Base-by-base conservation (phyloP, 352 stramenopile genomes). In the Halophytophthora polymorphica region DNA sequence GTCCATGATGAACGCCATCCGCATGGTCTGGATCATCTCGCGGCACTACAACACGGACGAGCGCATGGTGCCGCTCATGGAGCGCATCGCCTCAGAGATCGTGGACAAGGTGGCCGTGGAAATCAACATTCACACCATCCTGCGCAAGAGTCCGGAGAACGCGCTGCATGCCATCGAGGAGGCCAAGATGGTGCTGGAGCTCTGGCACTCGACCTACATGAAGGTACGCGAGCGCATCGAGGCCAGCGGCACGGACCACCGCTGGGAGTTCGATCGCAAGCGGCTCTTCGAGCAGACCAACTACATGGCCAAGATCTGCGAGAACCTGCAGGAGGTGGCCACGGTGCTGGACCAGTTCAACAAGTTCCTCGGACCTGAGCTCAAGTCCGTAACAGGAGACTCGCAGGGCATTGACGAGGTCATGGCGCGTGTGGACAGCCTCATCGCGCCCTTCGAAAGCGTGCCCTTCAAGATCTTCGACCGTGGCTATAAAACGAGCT, bases 11-110 rank as follows among this genome's bases (percentile, higher is more conserved):
- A 98, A 97, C 52, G 90, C 90, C 1, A 96, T 98, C 38, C 85
- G 89, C 2, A 98, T 98, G 93, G 92, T 98, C 11, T 98, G 95
- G 95, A 97, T 98, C 58, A 98, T 98, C 43, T 98, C 94, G 19
- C 69, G 95, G 0, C 93, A 98, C 56, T 98, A 98, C 73, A 98
- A 98, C 58, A 98, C 90, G n/a, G 95, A 98, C 46, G 90, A 98
- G 53, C 78, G 93, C 3, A 98, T 98, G 90, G 86, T 97, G 35
- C 92, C 92, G 12, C 73, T 98, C 11, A 98, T 98, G 93, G 93
- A 98, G 66, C 77, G 93, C 6, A 98, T 98, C 41, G 95, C 90
- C 2, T 90, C 74, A 2, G 89, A 98, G 64, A 97, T 98, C 46
- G 80, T 90, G 10, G 87, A 96, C 45, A 98, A 98, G 64, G 93